Evolutionary conservation across 306 rosid species (phyloP), one percentile per base, ranked within the genome.

Genomic region (Vicia sativa): DNA sequence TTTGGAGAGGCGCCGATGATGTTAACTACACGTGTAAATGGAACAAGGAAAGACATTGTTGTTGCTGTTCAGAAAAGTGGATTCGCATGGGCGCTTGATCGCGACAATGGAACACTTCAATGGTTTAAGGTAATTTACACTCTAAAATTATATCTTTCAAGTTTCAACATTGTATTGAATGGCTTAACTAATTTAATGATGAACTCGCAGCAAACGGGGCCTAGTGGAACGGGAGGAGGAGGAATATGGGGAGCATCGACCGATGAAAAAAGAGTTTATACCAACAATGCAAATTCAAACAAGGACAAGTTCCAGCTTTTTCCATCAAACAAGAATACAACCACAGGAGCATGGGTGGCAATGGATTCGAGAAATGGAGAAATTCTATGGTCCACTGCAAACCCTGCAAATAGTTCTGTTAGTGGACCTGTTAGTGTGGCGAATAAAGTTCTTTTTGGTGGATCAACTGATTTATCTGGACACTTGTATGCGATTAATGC

Each of bases 1-100:
- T 88, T 88, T 23, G 86, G 83, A 86, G n/a, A n/a, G 54, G 83
- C 86, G 3, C 95, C 95, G 0, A 78, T 84, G 78, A 78, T 84
- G 85, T 15, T 88, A 15, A 84, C 67, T n/a, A 31, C 44, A 16
- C 5, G 18, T 38, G 61, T 71, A 15, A 72, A 80, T 65, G 74
- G 81, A 23, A 48, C 62, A 5, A 78, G 54, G 53, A 48, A 29
- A 6, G 96, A 86, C 43, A 44, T 84, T 28, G 89, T 83, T 37
- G 86, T 70, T 19, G 89, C 89, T 15, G 84, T 84, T 37, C 91
- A 86, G 64, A 88, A 88, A 68, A 88, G 88, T 67, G 95, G 95
- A 0, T 75, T 15, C 21, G 86, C 89, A 0, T 88, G 91, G 91
- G 89, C 95, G 55, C 67, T 88, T 2, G 85, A 88, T 69, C 80